A percentile compares a stretch with the other conserved stretches of the same genome.
Evolutionary conservation across 2,329 filamentous ascomycete genomes (phyloP).

Genomic region (Pestalotiopsis sp.): DNA sequence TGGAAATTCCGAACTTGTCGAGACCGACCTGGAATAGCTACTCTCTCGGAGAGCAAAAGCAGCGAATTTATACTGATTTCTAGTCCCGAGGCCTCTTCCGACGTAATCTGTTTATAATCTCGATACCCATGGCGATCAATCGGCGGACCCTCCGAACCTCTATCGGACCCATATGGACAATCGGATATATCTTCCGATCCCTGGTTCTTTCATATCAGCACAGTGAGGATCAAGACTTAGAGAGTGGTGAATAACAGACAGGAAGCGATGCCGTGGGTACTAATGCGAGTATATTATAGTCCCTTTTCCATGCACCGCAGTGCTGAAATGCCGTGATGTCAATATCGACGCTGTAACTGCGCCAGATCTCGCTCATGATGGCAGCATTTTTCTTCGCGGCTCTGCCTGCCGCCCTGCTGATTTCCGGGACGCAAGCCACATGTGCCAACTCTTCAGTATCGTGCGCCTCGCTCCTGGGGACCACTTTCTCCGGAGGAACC

Average conservation of each 20-base stretch:
- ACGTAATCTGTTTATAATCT: neutral
- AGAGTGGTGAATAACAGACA: neutral
- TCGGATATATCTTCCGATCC: neutral
- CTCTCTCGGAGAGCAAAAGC: no score
- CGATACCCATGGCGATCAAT: neutral
- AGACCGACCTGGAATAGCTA: no score
- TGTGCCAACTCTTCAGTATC: neutral
- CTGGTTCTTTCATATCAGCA: neutral
- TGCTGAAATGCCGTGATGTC: neutral
- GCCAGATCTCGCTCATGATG: neutral
- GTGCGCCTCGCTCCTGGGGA: conserved; percentile 35
- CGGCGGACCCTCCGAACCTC: neutral
- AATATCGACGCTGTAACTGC: neutral
- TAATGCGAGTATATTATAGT: neutral
- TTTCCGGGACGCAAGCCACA: neutral
- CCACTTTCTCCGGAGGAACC: conserved; percentile 2
- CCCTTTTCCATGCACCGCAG: neutral
- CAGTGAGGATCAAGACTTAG: neutral
- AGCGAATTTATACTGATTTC: no score
- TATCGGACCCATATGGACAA: neutral
- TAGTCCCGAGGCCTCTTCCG: neutral
- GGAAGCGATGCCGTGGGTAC: neutral
- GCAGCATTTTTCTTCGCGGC: neutral
- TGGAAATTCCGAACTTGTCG: neutral
- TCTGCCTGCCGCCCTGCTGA: neutral